Conservation (phyloP, 2,329 filamentous ascomycete species). For the Alternaria arbusti region DNA sequence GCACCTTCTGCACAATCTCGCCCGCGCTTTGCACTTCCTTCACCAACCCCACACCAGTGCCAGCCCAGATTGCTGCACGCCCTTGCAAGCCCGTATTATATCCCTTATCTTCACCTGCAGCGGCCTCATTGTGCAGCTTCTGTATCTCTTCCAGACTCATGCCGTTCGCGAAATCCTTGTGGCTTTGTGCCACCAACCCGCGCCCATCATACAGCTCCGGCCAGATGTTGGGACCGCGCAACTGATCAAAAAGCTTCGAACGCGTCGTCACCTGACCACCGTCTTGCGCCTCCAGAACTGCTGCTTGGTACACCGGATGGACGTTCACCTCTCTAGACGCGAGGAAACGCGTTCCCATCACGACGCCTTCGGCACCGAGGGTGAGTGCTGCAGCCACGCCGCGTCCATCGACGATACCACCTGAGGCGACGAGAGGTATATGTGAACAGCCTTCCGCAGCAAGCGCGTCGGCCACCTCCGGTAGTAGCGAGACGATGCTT, state of each 20-base stretch:
- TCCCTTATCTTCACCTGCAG: slow-evolving; percentile 56
- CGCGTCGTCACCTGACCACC: slow-evolving; percentile 59
- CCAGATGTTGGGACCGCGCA: slow-evolving; percentile 65
- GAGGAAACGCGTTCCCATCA: slow-evolving; percentile 71
- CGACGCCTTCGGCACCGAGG: slow-evolving; percentile 61
- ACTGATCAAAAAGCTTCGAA: slow-evolving; percentile 58
- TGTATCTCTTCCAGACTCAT: slow-evolving; percentile 53
- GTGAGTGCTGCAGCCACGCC: slow-evolving; percentile 64
- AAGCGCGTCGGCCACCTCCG: slow-evolving; percentile 62
- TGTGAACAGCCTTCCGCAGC: slow-evolving; percentile 29
- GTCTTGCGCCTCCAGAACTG: slow-evolving; percentile 55
- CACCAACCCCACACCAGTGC: slow-evolving; percentile 66
- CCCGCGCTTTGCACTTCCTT: slow-evolving; percentile 57
- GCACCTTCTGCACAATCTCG: slow-evolving; percentile 57
- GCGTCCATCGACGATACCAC: slow-evolving; percentile 66
- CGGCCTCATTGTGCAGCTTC: slow-evolving; percentile 54
- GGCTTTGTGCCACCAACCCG: slow-evolving; percentile 62
- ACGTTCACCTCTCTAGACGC: slow-evolving; percentile 57
- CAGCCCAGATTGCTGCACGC: slow-evolving; percentile 64
- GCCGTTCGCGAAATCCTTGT: slow-evolving; percentile 46
- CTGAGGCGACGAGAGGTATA: slow-evolving; percentile 60
- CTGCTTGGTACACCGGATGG: slow-evolving; percentile 53
- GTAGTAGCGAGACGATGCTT: slow-evolving; percentile 64
- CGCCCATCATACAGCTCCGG: slow-evolving; percentile 64
- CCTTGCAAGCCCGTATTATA: slow-evolving; percentile 59